Evolutionary conservation across 2,329 filamentous ascomycete genomes (phyloP).

Genomic region (Grosmannia clavigera): DNA sequence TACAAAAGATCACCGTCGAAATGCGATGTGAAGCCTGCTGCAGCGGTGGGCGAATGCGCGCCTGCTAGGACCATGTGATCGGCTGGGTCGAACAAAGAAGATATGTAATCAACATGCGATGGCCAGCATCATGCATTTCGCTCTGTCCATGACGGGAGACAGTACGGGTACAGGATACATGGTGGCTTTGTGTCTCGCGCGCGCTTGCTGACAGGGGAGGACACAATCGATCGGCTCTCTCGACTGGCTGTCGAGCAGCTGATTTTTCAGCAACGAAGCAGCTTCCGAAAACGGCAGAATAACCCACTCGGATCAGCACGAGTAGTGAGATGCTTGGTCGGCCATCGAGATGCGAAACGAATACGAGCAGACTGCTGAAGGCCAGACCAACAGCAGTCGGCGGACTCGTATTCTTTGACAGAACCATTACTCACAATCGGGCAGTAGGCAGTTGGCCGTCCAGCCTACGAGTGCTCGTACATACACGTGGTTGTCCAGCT

Average conservation of each 20-base stretch:
- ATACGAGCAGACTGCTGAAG: background rate
- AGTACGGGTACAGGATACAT: too few relatives aligned
- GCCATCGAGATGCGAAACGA: background rate
- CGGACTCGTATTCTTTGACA: background rate
- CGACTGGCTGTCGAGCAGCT: too few relatives aligned
- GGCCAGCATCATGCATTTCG: background rate
- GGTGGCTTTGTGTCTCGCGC: too few relatives aligned
- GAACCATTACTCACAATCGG: background rate
- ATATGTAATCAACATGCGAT: background rate
- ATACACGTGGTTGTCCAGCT: background rate
- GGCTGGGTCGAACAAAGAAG: background rate
- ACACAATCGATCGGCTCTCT: background rate
- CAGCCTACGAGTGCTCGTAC: too few relatives aligned
- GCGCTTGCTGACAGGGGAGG: too few relatives aligned
- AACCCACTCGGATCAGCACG: background rate
- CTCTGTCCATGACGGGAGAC: background rate
- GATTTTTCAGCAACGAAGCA: too few relatives aligned
- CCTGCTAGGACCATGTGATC: background rate
- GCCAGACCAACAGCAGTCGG: background rate
- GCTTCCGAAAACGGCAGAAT: background rate
- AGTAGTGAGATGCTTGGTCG: too few relatives aligned
- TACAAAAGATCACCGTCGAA: too few relatives aligned
- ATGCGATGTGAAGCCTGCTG: background rate
- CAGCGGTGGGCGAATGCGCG: too few relatives aligned
- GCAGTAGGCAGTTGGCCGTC: background rate